These are phyloP conservation scores for Cymbidium sinense DNA, from an alignment of 106 monocot species.

Conservation along the genomic window DNA sequence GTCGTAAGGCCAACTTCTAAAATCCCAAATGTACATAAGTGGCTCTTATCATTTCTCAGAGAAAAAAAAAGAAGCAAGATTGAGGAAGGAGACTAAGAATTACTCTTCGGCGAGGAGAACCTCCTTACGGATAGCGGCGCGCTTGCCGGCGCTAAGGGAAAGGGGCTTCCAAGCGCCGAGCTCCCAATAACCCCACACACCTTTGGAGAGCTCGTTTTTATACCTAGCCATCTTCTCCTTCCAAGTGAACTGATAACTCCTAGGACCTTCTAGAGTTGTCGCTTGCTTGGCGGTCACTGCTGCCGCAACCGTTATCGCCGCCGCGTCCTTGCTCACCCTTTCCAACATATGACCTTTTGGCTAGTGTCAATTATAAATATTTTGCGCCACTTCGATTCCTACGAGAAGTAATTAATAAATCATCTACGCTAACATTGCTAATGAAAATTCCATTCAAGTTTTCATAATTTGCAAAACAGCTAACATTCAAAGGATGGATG, in stretches of 20 bases:
- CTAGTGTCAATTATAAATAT: too few species aligned
- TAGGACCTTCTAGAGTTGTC: constrained; percentile 15
- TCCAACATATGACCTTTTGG: too few species aligned
- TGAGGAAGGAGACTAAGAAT: not conserved
- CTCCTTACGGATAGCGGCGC: constrained; percentile 81
- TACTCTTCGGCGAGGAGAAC: constrained; percentile 86
- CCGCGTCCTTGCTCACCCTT: too few species aligned
- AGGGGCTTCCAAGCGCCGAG: constrained; percentile 96
- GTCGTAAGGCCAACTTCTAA: constrained; percentile 90
- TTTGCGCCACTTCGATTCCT: too few species aligned
- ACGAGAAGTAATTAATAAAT: too few species aligned
- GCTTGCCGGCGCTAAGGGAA: constrained; percentile 63
- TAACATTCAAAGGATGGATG: too few species aligned
- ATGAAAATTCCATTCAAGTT: too few species aligned
- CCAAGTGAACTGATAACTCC: constrained; percentile 46
- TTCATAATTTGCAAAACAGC: too few species aligned
- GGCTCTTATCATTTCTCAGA: not conserved
- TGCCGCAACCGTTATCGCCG: not conserved
- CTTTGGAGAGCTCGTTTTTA: constrained; percentile 76
- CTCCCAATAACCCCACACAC: constrained; percentile 97
- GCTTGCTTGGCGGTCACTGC: constrained; percentile 26
- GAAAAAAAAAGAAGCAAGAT: not conserved
- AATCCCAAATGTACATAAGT: not conserved
- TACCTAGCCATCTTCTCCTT: constrained; percentile 71
- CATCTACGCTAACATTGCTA: too few species aligned